A percentile compares a stretch with the other conserved stretches of the same genome.
These are phyloP conservation scores for Melampsora americana DNA, from an alignment of 1,284 basidiomycete genomes.

Conservation along the genomic window DNA sequence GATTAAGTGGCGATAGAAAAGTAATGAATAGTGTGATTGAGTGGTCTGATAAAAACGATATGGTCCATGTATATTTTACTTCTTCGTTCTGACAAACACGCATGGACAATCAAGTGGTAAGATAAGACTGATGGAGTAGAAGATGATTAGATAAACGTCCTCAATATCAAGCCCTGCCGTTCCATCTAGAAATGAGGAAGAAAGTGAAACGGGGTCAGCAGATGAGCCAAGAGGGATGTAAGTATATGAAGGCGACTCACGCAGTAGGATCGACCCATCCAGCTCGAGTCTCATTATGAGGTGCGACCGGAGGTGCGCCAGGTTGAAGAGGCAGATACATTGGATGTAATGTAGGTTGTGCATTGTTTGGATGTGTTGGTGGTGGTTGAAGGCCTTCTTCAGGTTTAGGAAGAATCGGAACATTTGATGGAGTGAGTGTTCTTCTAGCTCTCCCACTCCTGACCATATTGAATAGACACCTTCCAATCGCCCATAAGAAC, in stretches of 20 bases:
- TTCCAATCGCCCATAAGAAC: slow-evolving; percentile 14
- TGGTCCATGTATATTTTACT: no score
- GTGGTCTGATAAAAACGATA: no score
- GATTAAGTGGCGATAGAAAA: no score
- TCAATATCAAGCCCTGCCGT: no score
- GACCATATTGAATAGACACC: not conserved
- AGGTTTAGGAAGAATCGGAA: not conserved
- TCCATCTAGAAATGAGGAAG: no score
- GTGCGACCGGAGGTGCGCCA: not conserved
- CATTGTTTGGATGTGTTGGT: not conserved
- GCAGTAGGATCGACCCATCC: slow-evolving; percentile 34
- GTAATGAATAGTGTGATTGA: no score
- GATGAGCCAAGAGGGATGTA: not conserved
- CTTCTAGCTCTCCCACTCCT: not conserved
- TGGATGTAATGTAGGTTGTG: slow-evolving; percentile 5
- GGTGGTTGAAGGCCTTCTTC: not conserved
- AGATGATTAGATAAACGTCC: no score
- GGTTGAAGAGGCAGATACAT: not conserved
- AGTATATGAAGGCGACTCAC: slow-evolving; percentile 2
- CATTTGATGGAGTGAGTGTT: not conserved
- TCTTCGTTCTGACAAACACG: no score
- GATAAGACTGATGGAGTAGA: no score
- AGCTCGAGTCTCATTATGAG: not conserved
- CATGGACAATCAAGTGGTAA: no score
- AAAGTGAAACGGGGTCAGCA: no score